Evolutionary conservation across 305 asterid species (phyloP).

Genomic region (Caryopteris hybrid): DNA sequence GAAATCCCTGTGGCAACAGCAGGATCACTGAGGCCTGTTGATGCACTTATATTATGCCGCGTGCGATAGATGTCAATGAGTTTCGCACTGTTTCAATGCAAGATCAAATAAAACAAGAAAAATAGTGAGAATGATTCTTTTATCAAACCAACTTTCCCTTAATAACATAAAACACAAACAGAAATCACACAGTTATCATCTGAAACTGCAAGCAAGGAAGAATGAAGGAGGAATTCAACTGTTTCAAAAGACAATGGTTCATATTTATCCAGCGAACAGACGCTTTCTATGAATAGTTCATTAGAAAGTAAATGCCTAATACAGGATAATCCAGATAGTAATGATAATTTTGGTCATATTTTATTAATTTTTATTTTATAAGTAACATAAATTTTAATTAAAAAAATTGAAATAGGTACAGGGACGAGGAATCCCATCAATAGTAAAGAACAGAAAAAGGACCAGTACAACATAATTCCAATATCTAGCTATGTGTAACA

Average conservation of each 20-base stretch:
- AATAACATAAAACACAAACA: constrained; percentile 4
- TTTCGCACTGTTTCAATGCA: constrained; percentile 60
- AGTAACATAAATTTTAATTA: no score
- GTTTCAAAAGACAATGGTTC: neutral
- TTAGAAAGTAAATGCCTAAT: neutral
- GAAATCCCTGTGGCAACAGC: constrained; percentile 98
- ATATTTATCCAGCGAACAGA: neutral
- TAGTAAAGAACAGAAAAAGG: no score
- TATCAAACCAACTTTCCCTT: constrained; percentile 7
- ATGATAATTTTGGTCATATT: no score
- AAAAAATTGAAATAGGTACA: no score
- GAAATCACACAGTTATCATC: constrained; percentile 1
- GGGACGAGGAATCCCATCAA: no score
- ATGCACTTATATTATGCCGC: constrained; percentile 94
- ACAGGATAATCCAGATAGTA: neutral
- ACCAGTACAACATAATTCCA: no score
- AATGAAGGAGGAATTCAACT: neutral
- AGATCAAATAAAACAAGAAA: constrained; percentile 20
- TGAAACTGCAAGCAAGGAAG: constrained; percentile 6
- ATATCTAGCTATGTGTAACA: no score
- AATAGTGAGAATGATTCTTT: constrained; percentile 19
- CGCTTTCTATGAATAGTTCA: neutral
- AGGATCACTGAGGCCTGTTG: constrained; percentile 92
- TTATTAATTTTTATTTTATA: no score
- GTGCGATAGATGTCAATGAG: constrained; percentile 95